phyloP scores from a whole-genome alignment of 2,329 filamentous ascomycete genomes.

The Sporothrix dimorphospora region DNA sequence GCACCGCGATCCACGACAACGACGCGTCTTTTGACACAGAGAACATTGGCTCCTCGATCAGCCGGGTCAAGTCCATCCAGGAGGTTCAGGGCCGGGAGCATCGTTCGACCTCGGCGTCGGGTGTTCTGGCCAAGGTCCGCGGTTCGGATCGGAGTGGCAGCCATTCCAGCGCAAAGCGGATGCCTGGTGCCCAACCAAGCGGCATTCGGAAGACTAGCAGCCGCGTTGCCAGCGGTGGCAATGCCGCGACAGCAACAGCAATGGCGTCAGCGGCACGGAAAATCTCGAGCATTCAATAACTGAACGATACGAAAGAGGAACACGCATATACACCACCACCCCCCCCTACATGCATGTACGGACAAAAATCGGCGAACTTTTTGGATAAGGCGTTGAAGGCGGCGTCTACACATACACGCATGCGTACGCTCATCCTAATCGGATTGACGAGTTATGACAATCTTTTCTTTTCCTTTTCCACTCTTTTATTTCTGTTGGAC shows the following conservation, averaged over 20 bases:
- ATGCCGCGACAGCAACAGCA: constrained; percentile 42
- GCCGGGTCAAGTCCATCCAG: constrained; percentile 58
- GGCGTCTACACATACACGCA: not conserved
- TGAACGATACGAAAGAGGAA: not conserved
- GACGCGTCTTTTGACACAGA: constrained; percentile 71
- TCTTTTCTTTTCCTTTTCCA: constrained; percentile 12
- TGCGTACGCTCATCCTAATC: not conserved
- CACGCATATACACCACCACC: not conserved
- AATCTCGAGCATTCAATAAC: constrained; percentile 49
- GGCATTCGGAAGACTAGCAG: constrained; percentile 69
- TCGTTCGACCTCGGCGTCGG: constrained; percentile 57
- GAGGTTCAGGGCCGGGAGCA: constrained; percentile 37
- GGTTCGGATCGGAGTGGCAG: constrained; percentile 39
- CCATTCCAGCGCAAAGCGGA: constrained; percentile 54
- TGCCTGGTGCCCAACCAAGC: constrained; percentile 52
- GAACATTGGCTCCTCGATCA: constrained; percentile 60
- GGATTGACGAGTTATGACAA: constrained; percentile 26
- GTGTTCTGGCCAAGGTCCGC: constrained; percentile 66
- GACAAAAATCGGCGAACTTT: not conserved
- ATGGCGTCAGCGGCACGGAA: constrained; percentile 53
- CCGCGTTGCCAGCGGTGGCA: constrained; percentile 62
- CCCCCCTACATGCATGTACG: not conserved
- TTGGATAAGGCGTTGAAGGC: constrained; percentile 10
- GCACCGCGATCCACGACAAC: constrained; percentile 63
- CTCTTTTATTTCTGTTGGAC: constrained; percentile 8